Percentiles rank a stretch among this genome's conserved stretches.
These are phyloP conservation scores for Linum usitatissimum DNA, from an alignment of 345 rosid genomes.

Conservation along the genomic window DNA sequence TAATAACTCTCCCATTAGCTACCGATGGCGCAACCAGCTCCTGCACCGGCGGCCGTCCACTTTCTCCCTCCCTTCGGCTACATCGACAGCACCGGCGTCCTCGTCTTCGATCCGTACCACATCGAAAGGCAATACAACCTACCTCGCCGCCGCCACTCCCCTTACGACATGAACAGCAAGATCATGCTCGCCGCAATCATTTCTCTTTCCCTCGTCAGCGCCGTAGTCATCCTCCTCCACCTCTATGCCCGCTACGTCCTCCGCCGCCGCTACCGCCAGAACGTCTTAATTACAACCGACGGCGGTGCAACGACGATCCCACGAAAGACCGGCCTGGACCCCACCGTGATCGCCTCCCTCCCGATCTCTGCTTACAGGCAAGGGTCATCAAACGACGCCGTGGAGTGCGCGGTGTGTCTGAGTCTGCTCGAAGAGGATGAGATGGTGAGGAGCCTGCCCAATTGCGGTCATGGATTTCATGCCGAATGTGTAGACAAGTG, in stretches of 20 bases:
- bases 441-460: constrained; percentile 40
- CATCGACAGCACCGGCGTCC: too few relatives aligned
- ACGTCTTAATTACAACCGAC: neutral
- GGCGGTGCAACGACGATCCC: neutral
- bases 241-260: neutral
- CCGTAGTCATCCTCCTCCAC: neutral
- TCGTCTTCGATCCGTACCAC: too few relatives aligned
- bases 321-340: neutral
- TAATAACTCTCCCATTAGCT: too few relatives aligned
- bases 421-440: constrained; percentile 51
- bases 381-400: too few relatives aligned
- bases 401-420: constrained; percentile 67
- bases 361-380: too few relatives aligned
- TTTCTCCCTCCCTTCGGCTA: too few relatives aligned
- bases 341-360: too few relatives aligned
- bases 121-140: too few relatives aligned
- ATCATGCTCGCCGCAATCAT: neutral
- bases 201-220: neutral
- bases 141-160: too few relatives aligned
- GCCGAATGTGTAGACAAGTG: constrained; percentile 82
- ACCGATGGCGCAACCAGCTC: too few relatives aligned
- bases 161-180: too few relatives aligned
- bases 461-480: constrained; percentile 70
- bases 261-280: neutral
- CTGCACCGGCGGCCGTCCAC: too few relatives aligned